A percentile compares a stretch with the other conserved stretches of the same genome.
phyloP scores from a whole-genome alignment of 768 basidiomycete species.

The Pilatotrama ljubarskyi region DNA sequence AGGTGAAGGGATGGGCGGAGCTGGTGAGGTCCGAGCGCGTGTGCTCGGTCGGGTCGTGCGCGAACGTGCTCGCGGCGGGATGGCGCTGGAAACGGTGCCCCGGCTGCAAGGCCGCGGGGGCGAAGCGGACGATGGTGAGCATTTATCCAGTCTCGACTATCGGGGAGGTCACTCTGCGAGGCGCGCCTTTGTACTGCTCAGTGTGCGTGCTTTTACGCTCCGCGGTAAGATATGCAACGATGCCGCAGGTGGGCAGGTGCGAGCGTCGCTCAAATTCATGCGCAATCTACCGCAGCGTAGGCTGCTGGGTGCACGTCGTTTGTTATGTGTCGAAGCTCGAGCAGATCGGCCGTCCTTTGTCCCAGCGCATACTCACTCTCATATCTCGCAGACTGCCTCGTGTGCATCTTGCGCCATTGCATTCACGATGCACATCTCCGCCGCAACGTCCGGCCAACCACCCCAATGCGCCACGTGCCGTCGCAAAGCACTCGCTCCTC shows the following conservation, averaged over 20 bases:
- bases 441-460: background rate
- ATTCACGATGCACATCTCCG: background rate
- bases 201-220: too few relatives aligned
- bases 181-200: background rate
- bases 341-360: background rate
- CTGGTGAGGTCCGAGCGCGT: background rate
- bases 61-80: background rate
- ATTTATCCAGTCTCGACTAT: background rate
- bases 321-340: too few relatives aligned
- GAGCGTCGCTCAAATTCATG: too few relatives aligned
- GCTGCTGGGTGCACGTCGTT: too few relatives aligned
- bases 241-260: too few relatives aligned
- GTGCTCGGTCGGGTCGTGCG: background rate
- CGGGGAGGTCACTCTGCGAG: too few relatives aligned
- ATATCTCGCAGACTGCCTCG: background rate
- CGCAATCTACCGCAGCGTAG: too few relatives aligned
- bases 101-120: background rate
- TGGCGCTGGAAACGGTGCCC: slow-evolving; percentile 4
- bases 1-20: background rate
- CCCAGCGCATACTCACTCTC: background rate
- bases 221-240: too few relatives aligned
- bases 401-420: background rate
- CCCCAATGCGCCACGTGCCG: background rate
- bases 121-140: slow-evolving; percentile 1
- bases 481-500: background rate